Evolutionary conservation across 441 rosid genomes (phyloP).

Genomic region (Adansonia gregorii): DNA sequence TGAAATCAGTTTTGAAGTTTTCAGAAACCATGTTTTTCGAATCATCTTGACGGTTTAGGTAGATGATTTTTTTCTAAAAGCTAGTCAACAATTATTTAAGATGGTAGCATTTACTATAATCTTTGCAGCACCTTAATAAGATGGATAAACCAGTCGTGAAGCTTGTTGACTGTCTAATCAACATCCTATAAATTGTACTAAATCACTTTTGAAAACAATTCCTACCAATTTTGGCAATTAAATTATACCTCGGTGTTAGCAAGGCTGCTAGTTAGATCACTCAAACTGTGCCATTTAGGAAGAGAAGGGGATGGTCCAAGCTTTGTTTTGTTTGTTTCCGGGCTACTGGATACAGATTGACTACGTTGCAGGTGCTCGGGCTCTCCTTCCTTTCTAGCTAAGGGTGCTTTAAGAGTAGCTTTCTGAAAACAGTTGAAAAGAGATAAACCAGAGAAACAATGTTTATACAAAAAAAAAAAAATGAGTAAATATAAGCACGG

Average conservation of each 20-base stretch:
- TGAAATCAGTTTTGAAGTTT: slow-evolving; percentile 5
- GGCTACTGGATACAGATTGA: slow-evolving; percentile 42
- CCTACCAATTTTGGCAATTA: not conserved
- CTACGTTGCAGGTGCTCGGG: slow-evolving; percentile 40
- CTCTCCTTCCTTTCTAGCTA: slow-evolving; percentile 54
- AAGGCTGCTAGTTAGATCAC: slow-evolving; percentile 37
- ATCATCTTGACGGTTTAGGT: not conserved
- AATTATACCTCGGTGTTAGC: slow-evolving; percentile 51
- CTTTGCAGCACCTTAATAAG: not conserved
- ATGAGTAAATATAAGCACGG: not conserved
- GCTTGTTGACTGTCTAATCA: not conserved
- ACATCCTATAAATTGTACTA: not conserved
- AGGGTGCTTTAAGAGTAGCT: slow-evolving; percentile 60
- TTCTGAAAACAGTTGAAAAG: slow-evolving; percentile 44
- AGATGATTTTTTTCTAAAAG: not conserved
- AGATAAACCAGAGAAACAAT: slow-evolving; percentile 7
- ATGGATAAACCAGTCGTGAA: not conserved
- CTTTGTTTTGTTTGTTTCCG: slow-evolving; percentile 45
- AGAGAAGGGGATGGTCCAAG: slow-evolving; percentile 50
- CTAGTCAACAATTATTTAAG: not conserved
- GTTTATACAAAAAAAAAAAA: not conserved
- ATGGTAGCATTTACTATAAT: not conserved
- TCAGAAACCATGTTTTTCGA: not conserved
- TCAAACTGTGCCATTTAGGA: slow-evolving; percentile 47
- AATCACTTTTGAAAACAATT: not conserved